Conservation (phyloP, 2,329 filamentous ascomycete species). For the Dactylellina leptospora region DNA sequence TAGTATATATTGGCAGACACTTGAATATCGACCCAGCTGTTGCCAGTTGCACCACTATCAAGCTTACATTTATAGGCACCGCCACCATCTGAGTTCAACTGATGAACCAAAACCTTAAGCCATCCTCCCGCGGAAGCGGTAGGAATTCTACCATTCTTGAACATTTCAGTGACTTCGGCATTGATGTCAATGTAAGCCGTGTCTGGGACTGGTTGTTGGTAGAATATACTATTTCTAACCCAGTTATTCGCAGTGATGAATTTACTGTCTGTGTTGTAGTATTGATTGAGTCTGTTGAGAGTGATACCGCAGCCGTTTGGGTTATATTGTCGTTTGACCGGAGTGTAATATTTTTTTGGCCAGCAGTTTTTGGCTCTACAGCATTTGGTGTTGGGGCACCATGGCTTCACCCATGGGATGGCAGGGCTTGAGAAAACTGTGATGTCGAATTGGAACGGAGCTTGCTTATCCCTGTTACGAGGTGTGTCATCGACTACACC, state of each 20-base stretch:
- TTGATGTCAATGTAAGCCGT: not conserved
- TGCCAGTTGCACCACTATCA: not conserved
- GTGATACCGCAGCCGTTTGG: conserved; percentile 7
- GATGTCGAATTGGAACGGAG: not conserved
- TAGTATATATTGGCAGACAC: not conserved
- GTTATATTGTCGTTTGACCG: not conserved
- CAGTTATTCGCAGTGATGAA: not conserved
- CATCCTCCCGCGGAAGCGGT: not conserved
- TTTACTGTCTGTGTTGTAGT: not conserved
- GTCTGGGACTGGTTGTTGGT: not conserved
- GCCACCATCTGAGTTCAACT: conserved; percentile 10
- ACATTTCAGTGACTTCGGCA: not conserved
- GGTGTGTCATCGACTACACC: not conserved
- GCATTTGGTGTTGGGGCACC: not conserved
- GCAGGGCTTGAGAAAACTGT: conserved; percentile 1
- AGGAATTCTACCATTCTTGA: not conserved
- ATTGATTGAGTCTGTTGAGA: not conserved
- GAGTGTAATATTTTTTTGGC: conserved; percentile 3
- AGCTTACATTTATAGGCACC: conserved; percentile 15
- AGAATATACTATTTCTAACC: conserved; percentile 5
- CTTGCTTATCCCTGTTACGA: not conserved
- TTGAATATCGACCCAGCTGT: not conserved
- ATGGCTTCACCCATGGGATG: conserved; percentile 8
- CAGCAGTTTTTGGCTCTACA: conserved; percentile 7
- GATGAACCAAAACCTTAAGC: conserved; percentile 14